Conservation (phyloP, 1,284 basidiomycete species). For the Fistulinella cinereoalba region DNA sequence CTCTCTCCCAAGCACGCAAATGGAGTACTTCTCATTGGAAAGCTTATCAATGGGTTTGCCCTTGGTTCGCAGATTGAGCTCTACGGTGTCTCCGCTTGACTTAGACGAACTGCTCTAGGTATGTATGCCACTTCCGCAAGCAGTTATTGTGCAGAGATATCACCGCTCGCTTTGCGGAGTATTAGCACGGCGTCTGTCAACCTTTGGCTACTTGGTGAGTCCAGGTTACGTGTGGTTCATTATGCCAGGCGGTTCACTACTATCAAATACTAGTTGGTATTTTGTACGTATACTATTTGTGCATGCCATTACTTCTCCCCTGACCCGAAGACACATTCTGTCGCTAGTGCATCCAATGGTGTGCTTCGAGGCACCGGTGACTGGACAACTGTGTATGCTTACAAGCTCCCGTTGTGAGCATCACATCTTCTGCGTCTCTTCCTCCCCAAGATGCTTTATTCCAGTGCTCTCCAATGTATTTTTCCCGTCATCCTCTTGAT, state of each 20-base stretch:
- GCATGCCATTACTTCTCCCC: not conserved
- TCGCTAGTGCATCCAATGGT: conserved; percentile 24
- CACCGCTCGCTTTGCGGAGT: conserved; percentile 29
- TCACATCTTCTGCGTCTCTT: no score
- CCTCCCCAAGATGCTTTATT: not conserved
- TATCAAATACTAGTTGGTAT: conserved; percentile 17
- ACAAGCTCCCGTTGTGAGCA: conserved; percentile 30
- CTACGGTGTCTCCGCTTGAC: not conserved
- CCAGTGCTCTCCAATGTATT: conserved; percentile 31
- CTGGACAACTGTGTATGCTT: conserved; percentile 20
- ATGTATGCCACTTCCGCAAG: conserved; percentile 29
- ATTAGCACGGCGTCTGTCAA: conserved; percentile 29
- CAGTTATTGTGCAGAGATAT: conserved; percentile 30
- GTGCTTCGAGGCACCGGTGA: conserved; percentile 26
- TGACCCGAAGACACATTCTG: not conserved
- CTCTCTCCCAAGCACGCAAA: conserved; percentile 24
- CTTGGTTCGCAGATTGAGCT: conserved; percentile 17
- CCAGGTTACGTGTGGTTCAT: not conserved
- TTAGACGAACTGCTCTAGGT: conserved; percentile 7
- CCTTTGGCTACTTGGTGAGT: conserved; percentile 28
- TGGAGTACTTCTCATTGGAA: conserved; percentile 24
- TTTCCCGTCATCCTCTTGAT: conserved; percentile 26
- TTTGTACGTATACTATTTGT: conserved; percentile 19
- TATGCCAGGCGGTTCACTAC: not conserved
- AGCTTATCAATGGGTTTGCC: conserved; percentile 28